Conservation (phyloP, 2,329 filamentous ascomycete species). For the Hypoxylon sp. region DNA sequence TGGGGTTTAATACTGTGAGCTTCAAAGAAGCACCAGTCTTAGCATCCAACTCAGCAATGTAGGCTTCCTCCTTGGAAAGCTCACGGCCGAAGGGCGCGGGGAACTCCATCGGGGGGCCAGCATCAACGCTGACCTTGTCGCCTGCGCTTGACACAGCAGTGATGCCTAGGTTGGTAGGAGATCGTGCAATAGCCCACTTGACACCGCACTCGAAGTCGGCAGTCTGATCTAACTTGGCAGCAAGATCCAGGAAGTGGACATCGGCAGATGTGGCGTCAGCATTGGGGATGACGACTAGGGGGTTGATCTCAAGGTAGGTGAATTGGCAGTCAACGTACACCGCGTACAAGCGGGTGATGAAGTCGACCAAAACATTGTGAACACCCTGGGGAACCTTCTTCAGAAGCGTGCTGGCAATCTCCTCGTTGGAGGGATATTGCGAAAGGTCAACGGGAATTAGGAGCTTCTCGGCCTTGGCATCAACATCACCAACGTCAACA, state of each 20-base stretch:
- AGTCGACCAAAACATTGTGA: conserved; percentile 98
- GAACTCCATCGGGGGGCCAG: conserved; percentile 98
- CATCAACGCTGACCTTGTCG: conserved; percentile 89
- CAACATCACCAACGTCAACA: conserved; percentile 99
- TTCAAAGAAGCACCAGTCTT: conserved; percentile 99
- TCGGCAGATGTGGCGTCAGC: conserved; percentile 88
- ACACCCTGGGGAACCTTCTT: conserved; percentile 94
- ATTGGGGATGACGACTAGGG: conserved; percentile 96
- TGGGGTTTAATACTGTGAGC: conserved; percentile 92
- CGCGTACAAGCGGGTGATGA: conserved; percentile 97
- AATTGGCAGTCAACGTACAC: conserved; percentile 99
- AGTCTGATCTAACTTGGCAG: conserved; percentile 98
- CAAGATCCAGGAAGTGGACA: conserved; percentile 97
- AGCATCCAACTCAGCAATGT: conserved; percentile 97
- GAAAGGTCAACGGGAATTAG: conserved; percentile 94
- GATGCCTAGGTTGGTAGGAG: conserved; percentile 86
- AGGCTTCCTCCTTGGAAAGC: conserved; percentile 97
- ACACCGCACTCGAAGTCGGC: conserved; percentile 99
- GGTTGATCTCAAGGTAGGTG: conserved; percentile 99
- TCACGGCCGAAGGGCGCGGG: conserved; percentile 98
- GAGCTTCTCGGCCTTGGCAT: conserved; percentile 98
- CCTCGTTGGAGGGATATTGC: conserved; percentile 94
- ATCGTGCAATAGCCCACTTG: conserved; percentile 97
- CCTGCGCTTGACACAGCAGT: conserved; percentile 70
- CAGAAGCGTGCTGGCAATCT: conserved; percentile 84